Evolutionary conservation across 768 basidiomycete species (phyloP).

Genomic region (Saitozyma podzolica): DNA sequence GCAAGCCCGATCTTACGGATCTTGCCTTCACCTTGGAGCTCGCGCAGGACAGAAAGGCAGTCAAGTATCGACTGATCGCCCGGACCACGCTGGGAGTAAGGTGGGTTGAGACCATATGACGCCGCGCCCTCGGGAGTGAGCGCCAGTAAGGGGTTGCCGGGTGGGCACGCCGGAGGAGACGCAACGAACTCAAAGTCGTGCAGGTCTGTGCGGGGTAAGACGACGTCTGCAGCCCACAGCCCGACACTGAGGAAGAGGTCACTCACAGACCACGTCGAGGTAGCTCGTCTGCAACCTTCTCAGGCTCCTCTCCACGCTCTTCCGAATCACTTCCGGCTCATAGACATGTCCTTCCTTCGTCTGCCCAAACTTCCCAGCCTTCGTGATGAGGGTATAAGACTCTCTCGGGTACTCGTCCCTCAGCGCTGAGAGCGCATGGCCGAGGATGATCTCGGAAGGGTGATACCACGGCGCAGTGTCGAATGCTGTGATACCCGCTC

Average conservation of each 20-base stretch:
- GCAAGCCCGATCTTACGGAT: constrained; percentile 49
- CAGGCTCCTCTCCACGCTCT: constrained; percentile 45
- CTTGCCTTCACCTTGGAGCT: constrained; percentile 39
- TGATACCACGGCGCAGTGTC: constrained; percentile 53
- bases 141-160: constrained; percentile 29
- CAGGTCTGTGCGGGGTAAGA: constrained; percentile 37
- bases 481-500: constrained; percentile 51
- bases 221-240: neutral
- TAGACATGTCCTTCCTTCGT: constrained; percentile 41
- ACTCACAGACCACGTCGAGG: constrained; percentile 53
- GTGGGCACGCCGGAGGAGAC: constrained; percentile 18
- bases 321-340: constrained; percentile 32
- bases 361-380: constrained; percentile 50
- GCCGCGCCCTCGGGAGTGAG: constrained; percentile 14
- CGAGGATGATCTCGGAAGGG: constrained; percentile 53
- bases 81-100: constrained; percentile 15
- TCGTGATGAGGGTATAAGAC: constrained; percentile 50
- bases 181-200: constrained; percentile 52
- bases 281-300: constrained; percentile 45
- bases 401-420: constrained; percentile 40
- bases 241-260: neutral
- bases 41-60: constrained; percentile 32
- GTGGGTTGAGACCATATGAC: constrained; percentile 16
- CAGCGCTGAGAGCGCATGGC: constrained; percentile 34
- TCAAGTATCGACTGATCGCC: constrained; percentile 25